Conservation (phyloP, 2,329 filamentous ascomycete species). For the Aspergillus aculeatus region DNA sequence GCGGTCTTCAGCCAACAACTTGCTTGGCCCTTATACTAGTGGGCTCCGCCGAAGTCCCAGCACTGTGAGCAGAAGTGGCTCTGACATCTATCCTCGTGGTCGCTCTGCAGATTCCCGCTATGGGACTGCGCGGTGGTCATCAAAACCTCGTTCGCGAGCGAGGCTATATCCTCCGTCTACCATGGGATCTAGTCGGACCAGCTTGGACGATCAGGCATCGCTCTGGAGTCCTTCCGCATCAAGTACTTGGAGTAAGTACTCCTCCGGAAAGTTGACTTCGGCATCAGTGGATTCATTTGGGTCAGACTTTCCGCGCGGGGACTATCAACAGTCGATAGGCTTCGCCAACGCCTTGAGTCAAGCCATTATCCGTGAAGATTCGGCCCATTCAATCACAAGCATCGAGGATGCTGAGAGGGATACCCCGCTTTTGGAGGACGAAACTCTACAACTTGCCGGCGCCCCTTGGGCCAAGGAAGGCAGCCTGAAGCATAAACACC, state of each 20-base stretch:
- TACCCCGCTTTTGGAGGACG: slow-evolving; percentile 78
- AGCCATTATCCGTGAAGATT: slow-evolving; percentile 84
- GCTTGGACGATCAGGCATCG: slow-evolving; percentile 85
- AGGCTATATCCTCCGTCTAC: slow-evolving; percentile 74
- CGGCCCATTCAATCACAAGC: slow-evolving; percentile 53
- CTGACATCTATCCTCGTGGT: slow-evolving; percentile 71
- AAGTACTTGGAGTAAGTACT: slow-evolving; percentile 95
- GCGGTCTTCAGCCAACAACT: slow-evolving; percentile 51
- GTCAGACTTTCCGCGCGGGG: slow-evolving; percentile 69
- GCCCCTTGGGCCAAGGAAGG: slow-evolving; percentile 99
- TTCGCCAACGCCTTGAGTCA: slow-evolving; percentile 96
- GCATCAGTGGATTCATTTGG: slow-evolving; percentile 90
- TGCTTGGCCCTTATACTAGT: slow-evolving; percentile 66
- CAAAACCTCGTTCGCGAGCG: slow-evolving; percentile 80
- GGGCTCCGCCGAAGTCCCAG: slow-evolving; percentile 85
- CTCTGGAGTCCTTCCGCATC: slow-evolving; percentile 89
- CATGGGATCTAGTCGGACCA: slow-evolving; percentile 87
- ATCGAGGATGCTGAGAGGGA: slow-evolving; percentile 60
- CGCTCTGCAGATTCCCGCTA: slow-evolving; percentile 64
- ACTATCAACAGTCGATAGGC: slow-evolving; percentile 94
- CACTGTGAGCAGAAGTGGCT: slow-evolving; percentile 88
- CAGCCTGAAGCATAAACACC: slow-evolving; percentile 92
- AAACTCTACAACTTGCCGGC: slow-evolving; percentile 84
- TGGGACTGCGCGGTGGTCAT: slow-evolving; percentile 71
- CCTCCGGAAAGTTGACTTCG: slow-evolving; percentile 82